phyloP scores from a whole-genome alignment of 176 grass and related monocot species.

The Zoysia japonica region DNA sequence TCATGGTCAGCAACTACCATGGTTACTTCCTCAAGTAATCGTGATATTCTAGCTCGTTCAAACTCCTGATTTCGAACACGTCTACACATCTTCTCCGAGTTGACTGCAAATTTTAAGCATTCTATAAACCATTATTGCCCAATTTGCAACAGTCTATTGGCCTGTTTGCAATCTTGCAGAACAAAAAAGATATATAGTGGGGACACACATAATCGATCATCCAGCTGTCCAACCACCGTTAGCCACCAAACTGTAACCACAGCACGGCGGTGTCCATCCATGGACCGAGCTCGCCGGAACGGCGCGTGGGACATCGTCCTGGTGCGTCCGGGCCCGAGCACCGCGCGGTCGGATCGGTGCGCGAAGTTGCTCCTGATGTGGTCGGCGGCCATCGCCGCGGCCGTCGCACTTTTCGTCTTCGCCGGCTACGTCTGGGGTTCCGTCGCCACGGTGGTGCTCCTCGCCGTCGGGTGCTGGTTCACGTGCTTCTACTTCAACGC shows the following conservation, averaged over 20 bases:
- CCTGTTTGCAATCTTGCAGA: not conserved
- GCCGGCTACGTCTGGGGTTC: slow-evolving; percentile 33
- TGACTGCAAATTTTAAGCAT: not conserved
- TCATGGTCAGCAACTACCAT: too few relatives aligned
- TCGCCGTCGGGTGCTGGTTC: slow-evolving; percentile 19
- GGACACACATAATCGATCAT: not conserved
- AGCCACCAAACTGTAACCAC: not conserved
- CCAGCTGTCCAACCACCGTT: not conserved
- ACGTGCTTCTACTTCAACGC: slow-evolving; percentile 24
- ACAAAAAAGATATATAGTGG: not conserved
- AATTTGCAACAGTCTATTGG: not conserved
- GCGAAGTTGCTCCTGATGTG: slow-evolving; percentile 29
- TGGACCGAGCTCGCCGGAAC: not conserved
- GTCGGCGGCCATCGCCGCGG: not conserved
- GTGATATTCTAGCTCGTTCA: not conserved
- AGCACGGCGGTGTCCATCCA: not conserved
- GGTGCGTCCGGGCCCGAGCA: not conserved
- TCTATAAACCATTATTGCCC: not conserved
- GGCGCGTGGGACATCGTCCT: not conserved
- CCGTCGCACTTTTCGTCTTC: slow-evolving; percentile 31
- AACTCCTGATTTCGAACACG: not conserved
- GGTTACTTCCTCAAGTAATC: too few relatives aligned
- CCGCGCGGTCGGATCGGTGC: not conserved
- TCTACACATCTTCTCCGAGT: not conserved
- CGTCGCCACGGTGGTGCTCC: slow-evolving; percentile 16